phyloP scores from a whole-genome alignment of 495 filamentous ascomycete species.

The Hyphodiscus hymeniophilus region DNA sequence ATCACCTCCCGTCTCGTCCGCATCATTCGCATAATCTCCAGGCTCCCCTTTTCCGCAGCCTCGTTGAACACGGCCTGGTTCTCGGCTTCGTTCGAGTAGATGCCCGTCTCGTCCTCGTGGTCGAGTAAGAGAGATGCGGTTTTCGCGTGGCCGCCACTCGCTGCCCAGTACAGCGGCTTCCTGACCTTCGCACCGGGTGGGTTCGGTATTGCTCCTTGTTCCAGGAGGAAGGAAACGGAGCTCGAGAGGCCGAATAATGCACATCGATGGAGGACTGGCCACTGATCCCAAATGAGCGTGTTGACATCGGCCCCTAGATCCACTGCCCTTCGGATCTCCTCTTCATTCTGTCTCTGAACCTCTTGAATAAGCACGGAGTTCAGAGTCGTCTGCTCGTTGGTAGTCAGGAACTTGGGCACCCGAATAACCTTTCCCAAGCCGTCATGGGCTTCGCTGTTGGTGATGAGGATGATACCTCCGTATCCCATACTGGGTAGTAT shows the following conservation, averaged over 20 bases:
- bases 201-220: conserved; percentile 17
- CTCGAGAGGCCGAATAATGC: conserved; percentile 13
- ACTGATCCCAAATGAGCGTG: conserved; percentile 12
- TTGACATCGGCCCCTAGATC: conserved; percentile 16
- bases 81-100: neutral
- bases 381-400: conserved; percentile 3
- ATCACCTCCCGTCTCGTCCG: conserved; percentile 4
- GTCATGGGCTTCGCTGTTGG: neutral
- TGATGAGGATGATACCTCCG: conserved; percentile 16
- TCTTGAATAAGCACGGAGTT: conserved; percentile 7
- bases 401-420: conserved; percentile 11
- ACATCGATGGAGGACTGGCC: conserved; percentile 9
- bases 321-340: conserved; percentile 6
- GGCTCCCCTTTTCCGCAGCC: conserved; percentile 8
- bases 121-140: conserved; percentile 8
- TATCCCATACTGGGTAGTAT: conserved; percentile 8
- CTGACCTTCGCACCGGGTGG: conserved; percentile 1
- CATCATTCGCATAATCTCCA: conserved; percentile 6
- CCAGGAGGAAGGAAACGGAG: conserved; percentile 9
- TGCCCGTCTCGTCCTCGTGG: conserved; percentile 5
- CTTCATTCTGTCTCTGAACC: conserved; percentile 6
- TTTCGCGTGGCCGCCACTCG: conserved; percentile 1
- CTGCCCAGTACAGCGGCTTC: conserved; percentile 11
- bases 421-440: conserved; percentile 6
- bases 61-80: conserved; percentile 10